Conservation (phyloP, 345 rosid species). For the Cardiospermum halicacabum region DNA sequence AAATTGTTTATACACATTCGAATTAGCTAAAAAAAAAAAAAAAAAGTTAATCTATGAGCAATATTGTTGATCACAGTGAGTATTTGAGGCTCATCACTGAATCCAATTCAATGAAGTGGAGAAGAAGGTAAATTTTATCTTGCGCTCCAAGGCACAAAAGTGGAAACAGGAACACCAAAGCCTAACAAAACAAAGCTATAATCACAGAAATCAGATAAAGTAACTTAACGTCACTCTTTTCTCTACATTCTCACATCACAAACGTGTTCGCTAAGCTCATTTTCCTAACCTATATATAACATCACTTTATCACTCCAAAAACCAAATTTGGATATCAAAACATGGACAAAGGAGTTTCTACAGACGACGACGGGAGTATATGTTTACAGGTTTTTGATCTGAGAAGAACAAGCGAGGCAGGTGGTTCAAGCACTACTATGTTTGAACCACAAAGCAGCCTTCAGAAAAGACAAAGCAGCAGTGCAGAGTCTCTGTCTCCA, state of each 20-base stretch:
- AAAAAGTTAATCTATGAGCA: too few relatives aligned
- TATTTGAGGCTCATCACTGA: too few relatives aligned
- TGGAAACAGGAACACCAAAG: background rate
- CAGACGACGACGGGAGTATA: slow-evolving; percentile 47
- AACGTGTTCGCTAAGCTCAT: slow-evolving; percentile 43
- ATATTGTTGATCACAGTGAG: too few relatives aligned
- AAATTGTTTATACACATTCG: too few relatives aligned
- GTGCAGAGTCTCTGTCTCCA: slow-evolving; percentile 25
- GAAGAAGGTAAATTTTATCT: too few relatives aligned
- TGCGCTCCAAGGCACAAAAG: too few relatives aligned
- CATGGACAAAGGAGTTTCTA: slow-evolving; percentile 30
- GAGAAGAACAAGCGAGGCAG: slow-evolving; percentile 34
- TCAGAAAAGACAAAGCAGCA: slow-evolving; percentile 50
- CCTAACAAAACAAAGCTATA: slow-evolving; percentile 5
- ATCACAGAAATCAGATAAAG: slow-evolving; percentile 16
- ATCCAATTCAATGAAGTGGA: background rate
- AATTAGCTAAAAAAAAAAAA: too few relatives aligned
- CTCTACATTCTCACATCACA: slow-evolving; percentile 33
- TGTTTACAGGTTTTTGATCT: slow-evolving; percentile 44
- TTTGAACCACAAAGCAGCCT: slow-evolving; percentile 48
- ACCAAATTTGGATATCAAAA: slow-evolving; percentile 1
- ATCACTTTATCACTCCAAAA: background rate
- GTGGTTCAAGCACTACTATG: slow-evolving; percentile 48
- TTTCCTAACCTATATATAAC: slow-evolving; percentile 1
- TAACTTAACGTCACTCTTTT: slow-evolving; percentile 39